Base-by-base conservation (phyloP, 2,329 filamentous ascomycete genomes). In the Ceratocystis eucalypticola region DNA sequence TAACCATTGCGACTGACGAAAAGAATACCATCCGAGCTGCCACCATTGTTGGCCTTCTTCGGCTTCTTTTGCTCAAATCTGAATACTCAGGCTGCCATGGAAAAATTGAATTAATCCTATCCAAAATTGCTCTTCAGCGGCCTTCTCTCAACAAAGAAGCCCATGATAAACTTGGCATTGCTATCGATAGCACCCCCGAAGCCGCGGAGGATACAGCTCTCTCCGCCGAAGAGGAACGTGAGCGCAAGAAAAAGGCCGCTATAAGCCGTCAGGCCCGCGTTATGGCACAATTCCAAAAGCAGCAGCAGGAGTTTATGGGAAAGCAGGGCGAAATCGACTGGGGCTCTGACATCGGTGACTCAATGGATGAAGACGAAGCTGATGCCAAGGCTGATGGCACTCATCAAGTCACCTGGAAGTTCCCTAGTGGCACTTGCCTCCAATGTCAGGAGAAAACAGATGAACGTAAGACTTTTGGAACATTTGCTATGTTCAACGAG, bases 281-380 rank as follows among this genome's bases (percentile, higher is more conserved):
- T 41, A 96, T 99, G 92, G 94, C 92, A 1, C 91, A 96, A 73
- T 96, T 99, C 76, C 94, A 97, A 74, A 88, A 96, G 73, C 93
- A 99, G 73, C 95, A 97, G 74, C 93, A 95, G 76, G 94, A 85
- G 71, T 99, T 99, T 76, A 79, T 99, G 77, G 88, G 90, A 66
- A 94, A 88, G 70, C 92, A 96, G 74, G 82, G 86, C 53, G 55
- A 65, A 17, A 83, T 96, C 68, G 89, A 96, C 74, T 96, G 91
- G 88, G 91, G 89, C 15, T 78, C 77, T 46, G 88, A 94, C 68
- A 83, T 91, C 61, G 85, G 88, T 44, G 82, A 86, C 25, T 88
- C 94, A 61, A 83, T 91, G 63, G 84, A 88, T 48, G 81, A 86
- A 30, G 88, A 94, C 61, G 74, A 62, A 78, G 82, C 7, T 78